These are phyloP conservation scores for Globisporangium viniferum DNA, from an alignment of 352 stramenopile species.

Conservation along the genomic window DNA sequence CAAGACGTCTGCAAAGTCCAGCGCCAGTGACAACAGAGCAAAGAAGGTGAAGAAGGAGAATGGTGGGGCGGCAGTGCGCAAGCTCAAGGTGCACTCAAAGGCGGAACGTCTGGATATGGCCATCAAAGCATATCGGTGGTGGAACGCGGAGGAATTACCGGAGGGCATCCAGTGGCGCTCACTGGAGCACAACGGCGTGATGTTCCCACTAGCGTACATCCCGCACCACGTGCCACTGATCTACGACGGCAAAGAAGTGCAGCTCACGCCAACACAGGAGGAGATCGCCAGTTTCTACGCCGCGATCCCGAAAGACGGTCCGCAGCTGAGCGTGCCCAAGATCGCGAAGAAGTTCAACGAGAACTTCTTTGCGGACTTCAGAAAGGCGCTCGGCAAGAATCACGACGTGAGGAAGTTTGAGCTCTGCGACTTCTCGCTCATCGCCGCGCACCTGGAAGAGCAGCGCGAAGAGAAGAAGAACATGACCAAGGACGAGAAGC, in stretches of 20 bases:
- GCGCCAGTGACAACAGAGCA: conserved; percentile 30
- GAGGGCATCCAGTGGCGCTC: conserved; percentile 97
- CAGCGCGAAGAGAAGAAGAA: conserved; percentile 93
- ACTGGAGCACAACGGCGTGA: conserved; percentile 99
- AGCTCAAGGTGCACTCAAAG: conserved; percentile 94
- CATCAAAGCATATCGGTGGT: conserved; percentile 99
- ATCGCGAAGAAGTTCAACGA: conserved; percentile 98
- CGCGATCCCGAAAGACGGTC: conserved; percentile 95
- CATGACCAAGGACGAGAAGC: conserved; percentile 95
- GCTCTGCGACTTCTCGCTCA: conserved; percentile 97
- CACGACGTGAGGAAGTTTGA: conserved; percentile 96
- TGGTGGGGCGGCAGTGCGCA: conserved; percentile 46
- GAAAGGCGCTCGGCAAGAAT: conserved; percentile 87
- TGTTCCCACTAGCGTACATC: conserved; percentile 95
- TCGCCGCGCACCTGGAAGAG: conserved; percentile 91
- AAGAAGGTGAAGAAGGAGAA: conserved; percentile 49
- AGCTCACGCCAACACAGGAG: conserved; percentile 94
- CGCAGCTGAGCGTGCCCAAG: conserved; percentile 96
- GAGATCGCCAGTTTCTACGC: conserved; percentile 96
- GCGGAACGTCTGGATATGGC: conserved; percentile 93
- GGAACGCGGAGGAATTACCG: conserved; percentile 94
- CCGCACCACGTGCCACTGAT: conserved; percentile 95
- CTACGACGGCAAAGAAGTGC: conserved; percentile 92
- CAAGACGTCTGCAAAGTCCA: conserved; percentile 45
- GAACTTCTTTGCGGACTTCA: conserved; percentile 98